These are phyloP conservation scores for Zymoseptoria crescenta DNA, from an alignment of 2,329 filamentous ascomycete species.

Conservation along the genomic window DNA sequence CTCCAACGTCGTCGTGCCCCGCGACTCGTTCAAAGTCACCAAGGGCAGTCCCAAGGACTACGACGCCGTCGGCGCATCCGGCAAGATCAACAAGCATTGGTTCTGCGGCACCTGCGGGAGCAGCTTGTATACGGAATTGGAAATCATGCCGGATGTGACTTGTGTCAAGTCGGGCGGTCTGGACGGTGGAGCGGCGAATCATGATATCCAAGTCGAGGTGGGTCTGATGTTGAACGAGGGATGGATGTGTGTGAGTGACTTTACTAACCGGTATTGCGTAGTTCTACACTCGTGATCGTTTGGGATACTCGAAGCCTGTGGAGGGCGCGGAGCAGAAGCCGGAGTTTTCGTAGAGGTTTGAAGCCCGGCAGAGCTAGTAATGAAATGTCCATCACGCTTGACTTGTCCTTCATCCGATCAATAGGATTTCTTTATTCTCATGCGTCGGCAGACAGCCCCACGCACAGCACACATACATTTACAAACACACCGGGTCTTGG, in stretches of 20 bases:
- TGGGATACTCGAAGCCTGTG: constrained; percentile 36
- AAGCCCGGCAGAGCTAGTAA: background rate
- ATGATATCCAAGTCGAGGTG: constrained; percentile 41
- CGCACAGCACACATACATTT: background rate
- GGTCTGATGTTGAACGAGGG: background rate
- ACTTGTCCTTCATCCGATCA: background rate
- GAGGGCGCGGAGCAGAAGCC: constrained; percentile 44
- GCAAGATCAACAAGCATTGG: constrained; percentile 49
- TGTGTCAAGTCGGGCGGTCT: constrained; percentile 47
- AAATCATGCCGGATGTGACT: constrained; percentile 45
- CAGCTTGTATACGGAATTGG: constrained; percentile 45
- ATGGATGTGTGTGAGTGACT: background rate
- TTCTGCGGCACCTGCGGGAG: constrained; percentile 49
- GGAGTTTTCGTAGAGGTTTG: constrained; percentile 18
- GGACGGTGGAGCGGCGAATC: constrained; percentile 41
- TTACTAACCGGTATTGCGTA: background rate
- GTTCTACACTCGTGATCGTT: constrained; percentile 47
- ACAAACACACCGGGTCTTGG: background rate
- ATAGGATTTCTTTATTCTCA: background rate
- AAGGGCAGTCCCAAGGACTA: constrained; percentile 44
- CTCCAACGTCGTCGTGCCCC: constrained; percentile 46
- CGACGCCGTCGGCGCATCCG: constrained; percentile 42
- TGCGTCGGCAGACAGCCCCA: background rate
- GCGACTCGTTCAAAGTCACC: constrained; percentile 41
- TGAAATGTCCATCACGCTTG: background rate